Conservation (phyloP, 495 filamentous ascomycete species). For the Hypoxylon perforatum region DNA sequence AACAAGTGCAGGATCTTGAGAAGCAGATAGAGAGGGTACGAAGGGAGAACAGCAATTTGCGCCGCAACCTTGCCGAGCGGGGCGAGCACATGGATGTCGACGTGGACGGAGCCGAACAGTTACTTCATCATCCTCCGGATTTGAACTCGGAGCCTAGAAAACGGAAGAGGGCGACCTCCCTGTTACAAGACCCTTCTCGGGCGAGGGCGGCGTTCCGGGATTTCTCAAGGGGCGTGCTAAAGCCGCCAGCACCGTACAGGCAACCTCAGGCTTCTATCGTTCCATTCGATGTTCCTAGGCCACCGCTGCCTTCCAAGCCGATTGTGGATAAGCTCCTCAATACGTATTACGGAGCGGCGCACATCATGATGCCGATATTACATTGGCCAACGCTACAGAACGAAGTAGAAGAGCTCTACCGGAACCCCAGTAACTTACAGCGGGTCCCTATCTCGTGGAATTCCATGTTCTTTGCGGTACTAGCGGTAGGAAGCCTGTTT, state of each 20-base stretch:
- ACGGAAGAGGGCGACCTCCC: slow-evolving; percentile 66
- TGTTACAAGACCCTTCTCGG: slow-evolving; percentile 72
- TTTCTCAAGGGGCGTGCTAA: slow-evolving; percentile 82
- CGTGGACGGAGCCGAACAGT: slow-evolving; percentile 63
- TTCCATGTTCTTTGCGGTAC: slow-evolving; percentile 83
- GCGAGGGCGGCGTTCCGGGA: slow-evolving; percentile 79
- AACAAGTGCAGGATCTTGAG: slow-evolving; percentile 97
- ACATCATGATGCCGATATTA: slow-evolving; percentile 82
- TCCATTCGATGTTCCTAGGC: slow-evolving; percentile 65
- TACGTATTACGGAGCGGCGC: slow-evolving; percentile 79
- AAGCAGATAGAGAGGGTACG: slow-evolving; percentile 83
- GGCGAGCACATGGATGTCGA: slow-evolving; percentile 72
- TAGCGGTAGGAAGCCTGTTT: slow-evolving; percentile 87
- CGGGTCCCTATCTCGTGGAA: slow-evolving; percentile 79
- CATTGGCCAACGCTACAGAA: slow-evolving; percentile 88
- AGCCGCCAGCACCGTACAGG: slow-evolving; percentile 79
- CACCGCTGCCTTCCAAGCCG: slow-evolving; percentile 75
- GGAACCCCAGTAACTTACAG: slow-evolving; percentile 67
- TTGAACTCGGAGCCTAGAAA: slow-evolving; percentile 71
- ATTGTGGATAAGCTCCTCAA: slow-evolving; percentile 79
- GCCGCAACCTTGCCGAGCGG: slow-evolving; percentile 65
- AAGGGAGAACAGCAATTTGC: slow-evolving; percentile 77
- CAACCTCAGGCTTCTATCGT: slow-evolving; percentile 60
- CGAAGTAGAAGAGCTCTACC: slow-evolving; percentile 81
- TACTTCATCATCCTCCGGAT: slow-evolving; percentile 72